phyloP scores from a whole-genome alignment of 2,329 filamentous ascomycete genomes.

The Fusarium sarcochroum region DNA sequence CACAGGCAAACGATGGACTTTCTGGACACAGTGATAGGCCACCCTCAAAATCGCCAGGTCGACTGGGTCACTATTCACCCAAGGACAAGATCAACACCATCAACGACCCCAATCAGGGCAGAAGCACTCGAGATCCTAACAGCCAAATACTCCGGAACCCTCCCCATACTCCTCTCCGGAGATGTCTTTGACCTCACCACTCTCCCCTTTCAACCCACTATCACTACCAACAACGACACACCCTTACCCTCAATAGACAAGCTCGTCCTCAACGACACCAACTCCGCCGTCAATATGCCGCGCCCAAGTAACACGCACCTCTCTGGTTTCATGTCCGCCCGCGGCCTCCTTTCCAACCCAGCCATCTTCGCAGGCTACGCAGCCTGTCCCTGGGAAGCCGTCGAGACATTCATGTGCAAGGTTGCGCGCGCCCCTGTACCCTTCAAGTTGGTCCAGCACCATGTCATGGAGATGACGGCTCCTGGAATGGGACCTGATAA shows the following conservation, averaged over 20 bases:
- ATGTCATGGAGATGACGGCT: constrained; percentile 76
- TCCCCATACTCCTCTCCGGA: constrained; percentile 78
- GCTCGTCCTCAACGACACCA: constrained; percentile 47
- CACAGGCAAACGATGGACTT: constrained; percentile 71
- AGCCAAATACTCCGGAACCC: constrained; percentile 63
- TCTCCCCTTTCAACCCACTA: constrained; percentile 59
- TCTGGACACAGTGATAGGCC: constrained; percentile 72
- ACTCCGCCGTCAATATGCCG: constrained; percentile 23
- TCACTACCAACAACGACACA: constrained; percentile 44
- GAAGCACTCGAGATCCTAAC: constrained; percentile 72
- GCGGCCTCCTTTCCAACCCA: constrained; percentile 77
- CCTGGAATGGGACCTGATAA: constrained; percentile 69
- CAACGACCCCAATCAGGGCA: constrained; percentile 71
- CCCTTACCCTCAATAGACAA: constrained; percentile 47
- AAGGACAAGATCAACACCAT: constrained; percentile 72
- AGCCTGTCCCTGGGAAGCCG: constrained; percentile 72
- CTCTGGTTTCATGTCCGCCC: constrained; percentile 77
- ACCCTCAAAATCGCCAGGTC: constrained; percentile 65
- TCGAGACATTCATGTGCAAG: constrained; percentile 73
- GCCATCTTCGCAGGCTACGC: constrained; percentile 72
- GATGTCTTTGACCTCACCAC: constrained; percentile 73
- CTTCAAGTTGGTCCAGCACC: constrained; percentile 74
- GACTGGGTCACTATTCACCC: constrained; percentile 81
- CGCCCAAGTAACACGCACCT: constrained; percentile 63
- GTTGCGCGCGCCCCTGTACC: constrained; percentile 71